phyloP scores from a whole-genome alignment of 2,329 filamentous ascomycete species.

The Calonectria fujianensis region DNA sequence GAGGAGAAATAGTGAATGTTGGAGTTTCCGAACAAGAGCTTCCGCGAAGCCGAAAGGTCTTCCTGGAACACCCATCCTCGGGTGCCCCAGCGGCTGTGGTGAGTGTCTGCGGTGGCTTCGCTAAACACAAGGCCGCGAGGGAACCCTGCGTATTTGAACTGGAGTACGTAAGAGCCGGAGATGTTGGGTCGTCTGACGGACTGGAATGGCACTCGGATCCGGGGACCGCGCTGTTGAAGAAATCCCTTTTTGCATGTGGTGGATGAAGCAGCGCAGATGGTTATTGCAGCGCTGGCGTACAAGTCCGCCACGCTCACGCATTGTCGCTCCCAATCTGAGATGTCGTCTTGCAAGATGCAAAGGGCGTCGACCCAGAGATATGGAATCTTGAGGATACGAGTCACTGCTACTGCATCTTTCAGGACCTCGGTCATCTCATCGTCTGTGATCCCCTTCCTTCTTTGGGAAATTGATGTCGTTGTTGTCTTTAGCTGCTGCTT shows the following conservation, averaged over 20 bases:
- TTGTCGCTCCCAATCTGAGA: constrained; percentile 17
- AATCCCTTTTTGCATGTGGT: constrained; percentile 9
- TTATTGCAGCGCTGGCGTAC: constrained; percentile 6
- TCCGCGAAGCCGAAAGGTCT: constrained; percentile 2
- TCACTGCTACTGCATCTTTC: constrained; percentile 7
- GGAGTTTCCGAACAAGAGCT: constrained; percentile 15
- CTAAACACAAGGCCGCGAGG: constrained; percentile 14
- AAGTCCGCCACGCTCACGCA: constrained; percentile 8
- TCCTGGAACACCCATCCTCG: constrained; percentile 21
- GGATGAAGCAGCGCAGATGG: constrained; percentile 11
- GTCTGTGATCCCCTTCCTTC: not conserved
- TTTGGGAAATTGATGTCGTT: not conserved
- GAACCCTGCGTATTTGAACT: constrained; percentile 20
- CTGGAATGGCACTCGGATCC: not conserved
- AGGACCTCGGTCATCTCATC: constrained; percentile 16
- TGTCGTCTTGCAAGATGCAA: constrained; percentile 11
- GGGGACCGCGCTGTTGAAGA: constrained; percentile 3
- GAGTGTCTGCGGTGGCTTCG: not conserved
- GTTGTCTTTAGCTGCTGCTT: constrained; percentile 15
- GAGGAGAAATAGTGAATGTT: constrained; percentile 9
- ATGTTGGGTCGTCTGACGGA: not conserved
- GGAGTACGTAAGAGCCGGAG: constrained; percentile 1
- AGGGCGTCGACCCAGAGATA: constrained; percentile 18
- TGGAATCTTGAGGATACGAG: not conserved
- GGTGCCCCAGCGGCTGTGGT: constrained; percentile 12